phyloP scores from a whole-genome alignment of 1,284 basidiomycete species.

The Cyathus olla region DNA sequence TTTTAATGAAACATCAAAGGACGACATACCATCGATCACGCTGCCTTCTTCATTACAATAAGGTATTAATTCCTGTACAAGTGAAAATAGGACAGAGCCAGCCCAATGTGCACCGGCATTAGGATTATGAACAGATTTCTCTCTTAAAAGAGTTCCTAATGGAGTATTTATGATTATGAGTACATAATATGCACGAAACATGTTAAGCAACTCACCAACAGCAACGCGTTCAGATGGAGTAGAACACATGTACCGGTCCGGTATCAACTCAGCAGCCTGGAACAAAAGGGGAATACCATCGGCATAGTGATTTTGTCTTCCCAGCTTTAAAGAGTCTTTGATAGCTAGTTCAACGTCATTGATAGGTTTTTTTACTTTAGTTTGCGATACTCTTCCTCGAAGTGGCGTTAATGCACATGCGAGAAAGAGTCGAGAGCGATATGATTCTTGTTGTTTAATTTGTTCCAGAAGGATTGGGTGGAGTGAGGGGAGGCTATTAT shows the following conservation, averaged over 20 bases:
- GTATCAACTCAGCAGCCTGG: constrained; percentile 58
- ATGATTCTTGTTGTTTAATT: constrained; percentile 49
- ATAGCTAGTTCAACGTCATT: constrained; percentile 79
- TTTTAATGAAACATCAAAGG: constrained; percentile 1
- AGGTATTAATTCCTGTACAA: constrained; percentile 77
- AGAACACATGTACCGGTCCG: constrained; percentile 38
- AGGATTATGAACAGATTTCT: constrained; percentile 74
- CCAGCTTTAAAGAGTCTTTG: constrained; percentile 87
- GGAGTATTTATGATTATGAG: neutral
- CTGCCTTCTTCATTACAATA: constrained; percentile 58
- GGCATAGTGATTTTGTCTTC: constrained; percentile 81
- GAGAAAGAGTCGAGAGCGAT: constrained; percentile 77
- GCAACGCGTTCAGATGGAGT: constrained; percentile 61
- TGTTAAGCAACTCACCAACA: constrained; percentile 59
- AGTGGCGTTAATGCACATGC: constrained; percentile 79
- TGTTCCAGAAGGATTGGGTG: constrained; percentile 61
- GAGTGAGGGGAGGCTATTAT: constrained; percentile 45
- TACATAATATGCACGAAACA: neutral
- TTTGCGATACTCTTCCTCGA: constrained; percentile 64
- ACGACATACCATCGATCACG: constrained; percentile 66
- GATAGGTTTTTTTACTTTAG: constrained; percentile 71
- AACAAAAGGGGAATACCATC: constrained; percentile 83
- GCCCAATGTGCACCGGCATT: constrained; percentile 77
- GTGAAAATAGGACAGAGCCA: constrained; percentile 78
- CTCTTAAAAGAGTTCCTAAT: constrained; percentile 59